Percentiles rank a stretch among this genome's conserved stretches.
These are phyloP conservation scores for Lasiodiplodia gonubiensis DNA, from an alignment of 2,329 filamentous ascomycete species.

Conservation along the genomic window DNA sequence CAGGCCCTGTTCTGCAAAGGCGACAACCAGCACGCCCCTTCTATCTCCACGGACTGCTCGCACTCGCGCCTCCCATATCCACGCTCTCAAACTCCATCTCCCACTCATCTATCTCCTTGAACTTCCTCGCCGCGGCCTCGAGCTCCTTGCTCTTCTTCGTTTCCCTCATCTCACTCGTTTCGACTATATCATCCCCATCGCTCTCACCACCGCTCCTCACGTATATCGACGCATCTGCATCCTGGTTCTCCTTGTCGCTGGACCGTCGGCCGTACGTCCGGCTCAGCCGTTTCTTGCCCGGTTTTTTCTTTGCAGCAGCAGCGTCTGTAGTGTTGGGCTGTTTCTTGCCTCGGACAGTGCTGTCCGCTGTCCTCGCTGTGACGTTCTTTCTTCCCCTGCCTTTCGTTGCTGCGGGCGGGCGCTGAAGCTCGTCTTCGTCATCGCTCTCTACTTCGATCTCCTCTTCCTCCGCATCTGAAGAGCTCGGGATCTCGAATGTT, in stretches of 20 bases:
- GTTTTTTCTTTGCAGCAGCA: slow-evolving; percentile 29
- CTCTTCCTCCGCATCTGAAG: slow-evolving; percentile 35
- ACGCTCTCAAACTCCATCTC: slow-evolving; percentile 59
- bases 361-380: not conserved
- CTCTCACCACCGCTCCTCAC: slow-evolving; percentile 46
- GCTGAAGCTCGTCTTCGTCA: slow-evolving; percentile 51
- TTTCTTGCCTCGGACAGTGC: slow-evolving; percentile 2
- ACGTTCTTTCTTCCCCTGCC: slow-evolving; percentile 31
- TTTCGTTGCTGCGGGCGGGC: slow-evolving; percentile 32
- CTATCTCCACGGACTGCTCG: slow-evolving; percentile 49
- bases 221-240: slow-evolving; percentile 11
- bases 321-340: not conserved
- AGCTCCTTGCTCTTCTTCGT: slow-evolving; percentile 46
- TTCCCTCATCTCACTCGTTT: slow-evolving; percentile 32
- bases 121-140: slow-evolving; percentile 53
- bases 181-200: slow-evolving; percentile 34
- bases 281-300: slow-evolving; percentile 40
- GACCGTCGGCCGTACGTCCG: slow-evolving; percentile 30
- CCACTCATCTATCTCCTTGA: slow-evolving; percentile 57
- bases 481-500: slow-evolving; percentile 50
- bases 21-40: not conserved
- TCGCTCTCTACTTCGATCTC: slow-evolving; percentile 37
- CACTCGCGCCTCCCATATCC: slow-evolving; percentile 43
- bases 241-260: slow-evolving; percentile 53
- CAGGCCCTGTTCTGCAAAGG: not conserved